phyloP scores from a whole-genome alignment of 495 filamentous ascomycete species.

The Clavariopsis aquatica region DNA sequence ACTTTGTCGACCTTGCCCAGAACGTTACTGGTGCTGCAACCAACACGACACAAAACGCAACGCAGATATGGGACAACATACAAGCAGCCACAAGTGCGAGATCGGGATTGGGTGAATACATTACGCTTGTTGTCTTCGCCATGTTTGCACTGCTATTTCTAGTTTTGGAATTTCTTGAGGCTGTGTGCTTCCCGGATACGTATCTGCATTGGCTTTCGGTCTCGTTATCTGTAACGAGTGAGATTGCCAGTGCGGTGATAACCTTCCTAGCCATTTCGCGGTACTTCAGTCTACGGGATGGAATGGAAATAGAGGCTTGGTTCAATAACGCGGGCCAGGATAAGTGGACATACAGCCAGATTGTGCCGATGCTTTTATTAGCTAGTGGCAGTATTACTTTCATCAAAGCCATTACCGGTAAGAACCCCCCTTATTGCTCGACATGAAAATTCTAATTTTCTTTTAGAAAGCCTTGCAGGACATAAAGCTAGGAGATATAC shows the following conservation, averaged over 20 bases:
- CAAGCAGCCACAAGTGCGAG: neutral
- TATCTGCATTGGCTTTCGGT: neutral
- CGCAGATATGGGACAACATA: slow-evolving; percentile 8
- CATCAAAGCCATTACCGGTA: slow-evolving; percentile 13
- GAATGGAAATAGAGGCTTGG: slow-evolving; percentile 19
- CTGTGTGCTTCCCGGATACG: neutral
- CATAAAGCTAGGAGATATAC: slow-evolving; percentile 1
- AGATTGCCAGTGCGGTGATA: slow-evolving; percentile 3
- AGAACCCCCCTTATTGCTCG: neutral
- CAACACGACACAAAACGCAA: neutral
- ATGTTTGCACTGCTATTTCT: neutral
- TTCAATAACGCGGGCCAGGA: slow-evolving; percentile 1
- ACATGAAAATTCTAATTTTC: neutral
- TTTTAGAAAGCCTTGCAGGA: neutral
- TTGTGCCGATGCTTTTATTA: slow-evolving; percentile 9
- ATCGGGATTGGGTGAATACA: neutral
- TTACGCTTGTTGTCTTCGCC: neutral
- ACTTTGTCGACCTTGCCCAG: neutral
- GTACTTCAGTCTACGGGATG: slow-evolving; percentile 3
- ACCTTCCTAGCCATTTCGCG: neutral
- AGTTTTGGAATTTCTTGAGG: slow-evolving; percentile 2
- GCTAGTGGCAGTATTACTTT: slow-evolving; percentile 1
- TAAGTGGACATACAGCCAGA: slow-evolving; percentile 7
- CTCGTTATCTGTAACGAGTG: neutral
- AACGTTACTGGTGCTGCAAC: neutral